A percentile compares a stretch with the other conserved stretches of the same genome.
phyloP scores from a whole-genome alignment of 164 flowering plant genomes.

The Macadamia integrifolia region DNA sequence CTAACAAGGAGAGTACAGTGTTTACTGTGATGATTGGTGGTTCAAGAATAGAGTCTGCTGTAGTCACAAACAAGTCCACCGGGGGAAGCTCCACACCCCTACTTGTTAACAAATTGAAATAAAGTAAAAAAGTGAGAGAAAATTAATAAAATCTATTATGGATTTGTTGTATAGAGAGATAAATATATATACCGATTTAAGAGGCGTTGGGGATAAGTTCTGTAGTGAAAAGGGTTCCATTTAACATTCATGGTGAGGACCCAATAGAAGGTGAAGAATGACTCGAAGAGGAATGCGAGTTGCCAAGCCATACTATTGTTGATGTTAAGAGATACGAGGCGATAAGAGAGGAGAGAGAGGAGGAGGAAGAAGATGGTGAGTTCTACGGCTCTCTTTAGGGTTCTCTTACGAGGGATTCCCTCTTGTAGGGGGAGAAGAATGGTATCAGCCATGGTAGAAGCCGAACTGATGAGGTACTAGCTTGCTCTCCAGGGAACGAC shows the following conservation, averaged over 20 bases:
- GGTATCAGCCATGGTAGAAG: slow-evolving; percentile 17
- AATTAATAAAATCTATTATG: not conserved
- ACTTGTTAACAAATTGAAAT: not conserved
- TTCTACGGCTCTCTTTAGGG: slow-evolving; percentile 19
- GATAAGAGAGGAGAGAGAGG: slow-evolving; percentile 40
- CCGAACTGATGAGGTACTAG: not conserved
- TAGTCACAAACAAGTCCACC: slow-evolving; percentile 67
- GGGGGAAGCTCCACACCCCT: slow-evolving; percentile 40
- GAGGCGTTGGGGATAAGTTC: slow-evolving; percentile 44
- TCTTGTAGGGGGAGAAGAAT: slow-evolving; percentile 29
- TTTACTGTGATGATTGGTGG: slow-evolving; percentile 58
- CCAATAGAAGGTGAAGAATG: slow-evolving; percentile 49
- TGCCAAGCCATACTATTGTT: slow-evolving; percentile 30
- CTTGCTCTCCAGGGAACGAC: no score
- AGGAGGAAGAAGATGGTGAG: slow-evolving; percentile 34
- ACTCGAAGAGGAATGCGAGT: slow-evolving; percentile 47
- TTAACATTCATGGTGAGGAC: slow-evolving; percentile 22
- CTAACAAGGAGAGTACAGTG: slow-evolving; percentile 58
- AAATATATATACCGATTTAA: slow-evolving; percentile 20
- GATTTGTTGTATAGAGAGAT: not conserved
- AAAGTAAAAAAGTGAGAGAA: no score
- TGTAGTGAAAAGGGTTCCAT: slow-evolving; percentile 36
- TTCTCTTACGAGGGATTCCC: slow-evolving; percentile 17
- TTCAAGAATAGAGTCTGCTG: slow-evolving; percentile 56
- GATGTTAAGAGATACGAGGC: slow-evolving; percentile 17